Percentiles rank a stretch among this genome's conserved stretches.
phyloP scores from a whole-genome alignment of 345 rosid genomes.

The Aurinia saxatilis region DNA sequence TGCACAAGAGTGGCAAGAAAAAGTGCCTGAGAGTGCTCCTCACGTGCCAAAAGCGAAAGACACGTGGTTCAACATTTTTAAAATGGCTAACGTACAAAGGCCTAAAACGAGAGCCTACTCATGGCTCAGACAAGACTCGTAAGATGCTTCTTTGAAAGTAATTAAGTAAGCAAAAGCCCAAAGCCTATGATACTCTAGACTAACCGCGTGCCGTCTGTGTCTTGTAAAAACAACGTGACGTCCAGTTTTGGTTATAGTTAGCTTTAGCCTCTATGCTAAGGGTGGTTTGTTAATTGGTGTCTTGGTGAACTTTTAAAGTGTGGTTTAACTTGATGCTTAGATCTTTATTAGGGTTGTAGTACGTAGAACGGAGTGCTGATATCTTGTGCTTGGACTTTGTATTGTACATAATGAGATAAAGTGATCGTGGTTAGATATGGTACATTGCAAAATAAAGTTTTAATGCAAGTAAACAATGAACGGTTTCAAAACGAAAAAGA shows the following conservation, averaged over 20 bases:
- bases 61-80: constrained; percentile 6
- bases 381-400: too few species aligned
- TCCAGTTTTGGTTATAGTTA: not conserved
- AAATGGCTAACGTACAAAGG: not conserved
- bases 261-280: not conserved
- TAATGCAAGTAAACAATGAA: too few species aligned
- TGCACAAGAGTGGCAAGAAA: constrained; percentile 18
- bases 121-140: not conserved
- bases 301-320: not conserved
- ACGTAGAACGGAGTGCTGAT: not conserved
- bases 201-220: not conserved
- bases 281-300: too few species aligned
- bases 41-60: constrained; percentile 21
- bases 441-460: too few species aligned
- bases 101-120: not conserved
- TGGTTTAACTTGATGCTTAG: not conserved
- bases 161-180: not conserved
- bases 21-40: constrained; percentile 15
- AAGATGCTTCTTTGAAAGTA: not conserved
- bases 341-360: not conserved
- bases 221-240: not conserved
- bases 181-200: not conserved
- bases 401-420: too few species aligned
- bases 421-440: too few species aligned
- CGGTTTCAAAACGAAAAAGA: too few species aligned